These are phyloP conservation scores for Nicotiana sylvestris DNA, from an alignment of 257 asterid species.

Conservation along the genomic window DNA sequence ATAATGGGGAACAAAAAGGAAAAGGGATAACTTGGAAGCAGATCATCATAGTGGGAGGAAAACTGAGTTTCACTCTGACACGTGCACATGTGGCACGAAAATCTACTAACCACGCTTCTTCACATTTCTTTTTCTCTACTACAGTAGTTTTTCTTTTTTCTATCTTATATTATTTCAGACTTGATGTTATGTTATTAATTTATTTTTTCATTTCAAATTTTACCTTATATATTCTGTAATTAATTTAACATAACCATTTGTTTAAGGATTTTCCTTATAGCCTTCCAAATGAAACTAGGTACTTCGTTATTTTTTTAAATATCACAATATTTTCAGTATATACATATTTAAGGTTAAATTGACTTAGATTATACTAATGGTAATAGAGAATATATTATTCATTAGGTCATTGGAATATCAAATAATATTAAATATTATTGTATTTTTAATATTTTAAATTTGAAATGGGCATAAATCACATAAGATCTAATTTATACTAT, in stretches of 20 bases:
- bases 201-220: not conserved
- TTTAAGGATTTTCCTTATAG: not conserved
- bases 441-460: not conserved
- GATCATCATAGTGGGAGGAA: not conserved
- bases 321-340: not conserved
- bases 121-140: not conserved
- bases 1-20: not conserved
- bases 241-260: not conserved
- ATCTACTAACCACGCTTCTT: conserved; percentile 24
- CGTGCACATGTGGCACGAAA: conserved; percentile 30
- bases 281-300: not conserved
- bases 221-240: not conserved
- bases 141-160: not conserved
- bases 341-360: not conserved
- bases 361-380: not conserved
- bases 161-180: not conserved
- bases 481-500: not conserved
- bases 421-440: not conserved
- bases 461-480: not conserved
- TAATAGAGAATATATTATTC: not conserved
- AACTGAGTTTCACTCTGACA: conserved; percentile 1
- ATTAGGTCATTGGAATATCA: not conserved
- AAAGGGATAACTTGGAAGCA: not conserved
- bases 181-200: not conserved
- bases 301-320: not conserved